A percentile compares a stretch with the other conserved stretches of the same genome.
Conservation (phyloP, 1,284 basidiomycete species). For the Trametes versicolor region DNA sequence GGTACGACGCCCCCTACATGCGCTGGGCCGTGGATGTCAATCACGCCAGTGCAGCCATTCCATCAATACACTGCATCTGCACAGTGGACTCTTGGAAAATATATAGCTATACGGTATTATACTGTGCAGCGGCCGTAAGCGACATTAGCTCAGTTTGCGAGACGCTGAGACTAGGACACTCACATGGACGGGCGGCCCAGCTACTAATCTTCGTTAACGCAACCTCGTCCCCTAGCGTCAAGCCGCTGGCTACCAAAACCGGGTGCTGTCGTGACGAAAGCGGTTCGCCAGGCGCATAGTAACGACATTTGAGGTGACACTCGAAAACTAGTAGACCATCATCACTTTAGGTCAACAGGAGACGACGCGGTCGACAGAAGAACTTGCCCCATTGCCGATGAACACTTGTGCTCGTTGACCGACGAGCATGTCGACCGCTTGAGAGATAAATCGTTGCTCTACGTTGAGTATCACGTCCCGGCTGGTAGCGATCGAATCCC, state of each 20-base stretch:
- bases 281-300: constrained; percentile 59
- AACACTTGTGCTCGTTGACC: constrained; percentile 54
- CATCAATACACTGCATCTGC: no score
- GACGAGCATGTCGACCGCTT: constrained; percentile 56
- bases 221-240: not conserved
- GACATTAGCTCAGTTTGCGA: not conserved
- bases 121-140: not conserved
- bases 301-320: constrained; percentile 61
- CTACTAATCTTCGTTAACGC: not conserved
- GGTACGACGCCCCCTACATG: no score
- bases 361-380: not conserved
- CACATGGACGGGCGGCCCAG: not conserved
- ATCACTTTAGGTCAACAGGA: not conserved
- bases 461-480: constrained; percentile 47
- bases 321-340: constrained; percentile 57
- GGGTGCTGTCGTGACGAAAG: constrained; percentile 30
- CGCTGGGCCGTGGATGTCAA: no score
- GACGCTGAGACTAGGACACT: not conserved
- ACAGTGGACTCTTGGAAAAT: not conserved
- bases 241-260: constrained; percentile 30
- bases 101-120: not conserved
- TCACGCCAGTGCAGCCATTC: no score
- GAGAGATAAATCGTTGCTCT: constrained; percentile 50
- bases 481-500: constrained; percentile 43
- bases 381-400: constrained; percentile 56